Base-by-base conservation (phyloP, 257 asterid species). In the Galeopsis tetrahit region DNA sequence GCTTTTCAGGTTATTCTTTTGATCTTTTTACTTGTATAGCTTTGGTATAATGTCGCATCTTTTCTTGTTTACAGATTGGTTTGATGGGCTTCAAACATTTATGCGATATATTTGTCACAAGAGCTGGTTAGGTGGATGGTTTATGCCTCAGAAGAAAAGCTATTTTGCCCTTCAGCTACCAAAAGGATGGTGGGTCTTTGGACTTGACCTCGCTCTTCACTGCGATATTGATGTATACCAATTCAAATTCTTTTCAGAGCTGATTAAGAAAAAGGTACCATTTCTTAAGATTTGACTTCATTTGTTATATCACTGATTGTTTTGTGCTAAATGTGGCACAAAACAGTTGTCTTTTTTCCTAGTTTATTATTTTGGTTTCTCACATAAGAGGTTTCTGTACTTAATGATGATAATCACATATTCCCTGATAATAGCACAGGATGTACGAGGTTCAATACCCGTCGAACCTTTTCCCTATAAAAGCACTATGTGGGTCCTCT, bases 101-200 rank as follows among this genome's bases (percentile, higher is more conserved):
- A 95, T 95, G 99, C 88, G 98, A 77, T 95, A 87, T 72, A 89
- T 95, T 61, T 95, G 98, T 85, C 99, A 95, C 82, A 90, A 88
- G 83, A 95, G 98, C 79, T 95, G 99, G 99, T 78, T 95, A 79
- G 98, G 98, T 38, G 99, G 99, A 56, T 95, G 99, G 99, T 87
- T 95, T 81, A 91, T 95, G 99, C 99, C 99, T 73, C 98, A 95
- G 85, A 92, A 83, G 91, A 92, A 84, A 76, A 95, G 99, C 79
- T 95, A 95, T 82, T 95, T 95, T 58, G 99, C 99, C 66, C 88
- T 95, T 80, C 97, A 95, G 85, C 87, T 95, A 9, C 97, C 99
- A 2, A 89, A 88, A 72, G 89, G 96, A 78, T 95, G 99, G 99
- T 95, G 99, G 99, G 85, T 95, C 73, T 95, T 95, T 81, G 99